phyloP scores from a whole-genome alignment of 345 rosid species.

The Heritiera fomes region DNA sequence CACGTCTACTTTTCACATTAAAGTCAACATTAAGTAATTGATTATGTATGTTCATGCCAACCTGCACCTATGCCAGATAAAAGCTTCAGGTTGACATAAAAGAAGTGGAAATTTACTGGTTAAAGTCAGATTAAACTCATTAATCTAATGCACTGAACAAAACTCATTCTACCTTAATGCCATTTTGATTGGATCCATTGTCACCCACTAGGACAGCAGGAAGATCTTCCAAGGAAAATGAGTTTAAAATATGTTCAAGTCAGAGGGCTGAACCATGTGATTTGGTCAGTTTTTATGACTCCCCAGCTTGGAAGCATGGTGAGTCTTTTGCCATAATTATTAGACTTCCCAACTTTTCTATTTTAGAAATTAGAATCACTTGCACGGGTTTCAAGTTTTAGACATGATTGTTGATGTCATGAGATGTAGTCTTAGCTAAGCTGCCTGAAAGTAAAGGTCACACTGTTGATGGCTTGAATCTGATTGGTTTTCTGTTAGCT shows the following conservation, averaged over 20 bases:
- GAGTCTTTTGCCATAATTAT: not conserved
- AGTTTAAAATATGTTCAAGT: not conserved
- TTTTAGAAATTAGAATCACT: not conserved
- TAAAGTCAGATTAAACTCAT: not conserved
- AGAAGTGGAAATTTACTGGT: not conserved
- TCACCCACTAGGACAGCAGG: not conserved
- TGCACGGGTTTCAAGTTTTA: not conserved
- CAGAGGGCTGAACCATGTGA: not conserved
- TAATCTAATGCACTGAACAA: not conserved
- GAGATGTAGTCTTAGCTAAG: not conserved
- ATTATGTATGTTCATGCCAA: not conserved
- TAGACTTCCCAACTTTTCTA: not conserved
- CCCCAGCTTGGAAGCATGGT: not conserved
- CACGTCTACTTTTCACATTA: not conserved
- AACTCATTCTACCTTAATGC: not conserved
- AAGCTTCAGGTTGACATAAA: not conserved
- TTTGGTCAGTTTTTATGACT: not conserved
- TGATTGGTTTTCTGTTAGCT: not conserved
- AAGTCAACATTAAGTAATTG: constrained; percentile 24
- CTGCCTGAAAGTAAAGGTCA: not conserved
- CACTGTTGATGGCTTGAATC: not conserved
- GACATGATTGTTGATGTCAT: not conserved
- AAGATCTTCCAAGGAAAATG: not conserved
- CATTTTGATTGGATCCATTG: not conserved
- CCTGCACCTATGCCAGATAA: constrained; percentile 9